Evolutionary conservation across 306 rosid genomes (phyloP).

Genomic region (Prunus mume): DNA sequence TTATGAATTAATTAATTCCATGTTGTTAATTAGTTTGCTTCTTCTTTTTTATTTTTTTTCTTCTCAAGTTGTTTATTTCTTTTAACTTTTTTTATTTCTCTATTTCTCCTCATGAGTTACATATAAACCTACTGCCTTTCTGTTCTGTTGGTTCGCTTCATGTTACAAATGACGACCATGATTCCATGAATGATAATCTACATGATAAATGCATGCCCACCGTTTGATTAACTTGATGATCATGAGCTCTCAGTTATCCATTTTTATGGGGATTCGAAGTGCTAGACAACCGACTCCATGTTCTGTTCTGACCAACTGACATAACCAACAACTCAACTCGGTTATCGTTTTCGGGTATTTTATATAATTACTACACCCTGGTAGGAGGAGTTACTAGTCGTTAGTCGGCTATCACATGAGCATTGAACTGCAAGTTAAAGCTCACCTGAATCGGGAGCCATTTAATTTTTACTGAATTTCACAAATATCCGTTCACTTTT

Average conservation of each 20-base stretch:
- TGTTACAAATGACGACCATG: slow-evolving; percentile 13
- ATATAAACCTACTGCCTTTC: slow-evolving; percentile 26
- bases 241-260: too few species aligned
- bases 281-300: too few species aligned
- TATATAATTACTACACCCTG: not conserved
- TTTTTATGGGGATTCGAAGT: too few species aligned
- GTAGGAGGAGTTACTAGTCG: not conserved
- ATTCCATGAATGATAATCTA: not conserved
- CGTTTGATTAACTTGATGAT: not conserved
- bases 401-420: not conserved
- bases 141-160: slow-evolving; percentile 27
- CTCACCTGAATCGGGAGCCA: slow-evolving; percentile 6
- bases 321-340: not conserved
- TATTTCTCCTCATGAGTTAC: slow-evolving; percentile 31
- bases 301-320: not conserved
- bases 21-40: not conserved
- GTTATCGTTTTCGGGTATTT: not conserved
- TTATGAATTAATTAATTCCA: not conserved
- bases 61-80: not conserved
- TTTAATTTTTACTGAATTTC: slow-evolving; percentile 28
- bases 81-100: not conserved
- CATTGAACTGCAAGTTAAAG: not conserved
- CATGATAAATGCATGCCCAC: not conserved
- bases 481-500: not conserved
- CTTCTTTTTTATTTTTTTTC: not conserved